Evolutionary conservation across 1,139 yeast species (phyloP), one percentile per base, ranked within the genome.

Genomic region (Pichia sorboxylosa): DNA sequence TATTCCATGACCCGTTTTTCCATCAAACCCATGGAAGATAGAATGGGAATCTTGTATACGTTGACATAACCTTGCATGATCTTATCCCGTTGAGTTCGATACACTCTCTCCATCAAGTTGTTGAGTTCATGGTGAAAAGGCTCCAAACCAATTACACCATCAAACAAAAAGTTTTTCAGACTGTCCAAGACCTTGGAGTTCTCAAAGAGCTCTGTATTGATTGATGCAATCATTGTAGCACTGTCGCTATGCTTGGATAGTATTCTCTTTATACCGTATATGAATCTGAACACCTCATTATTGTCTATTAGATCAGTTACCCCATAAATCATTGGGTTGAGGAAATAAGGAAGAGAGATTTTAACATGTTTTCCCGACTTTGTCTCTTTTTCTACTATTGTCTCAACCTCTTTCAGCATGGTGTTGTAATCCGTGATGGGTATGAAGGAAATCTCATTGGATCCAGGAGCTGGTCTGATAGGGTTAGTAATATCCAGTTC

Each of bases 31-130:
- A 73, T 56, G 28, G 79, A 90, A 30, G 85, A 73, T 27, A 83
- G 57, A 3, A 70, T 63, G 0, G 95, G 93, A 10, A 85, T 51
- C 46, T 82, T 82, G 34, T 69, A 55, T 3, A 90, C 63, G 49
- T 90, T 83, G 19, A 87, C 70, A 36, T 85, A 66, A 0, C 97
- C 98, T 48, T 90, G 97, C 46, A 77, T 84, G 21, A 80, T 68
- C 50, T 77, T 78, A n/a, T 72, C 60, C 6, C 90, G 87, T 44
- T 75, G 79, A 44, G 68, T 72, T 45, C 72, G 73, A 51, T 77
- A 77, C 0, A 80, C 77, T 39, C 64, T 66, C 46, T 80, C 90
- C 43, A 79, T 64, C 35, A 76, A 62, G 37, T 69, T 73, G 27
- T 66, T 59, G 70, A 78, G 71, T 37, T 73, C 83, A 40, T 82